Evolutionary conservation across 2,329 filamentous ascomycete genomes (phyloP), one percentile per base, ranked within the genome.

Genomic region (Ascochyta rabiei): DNA sequence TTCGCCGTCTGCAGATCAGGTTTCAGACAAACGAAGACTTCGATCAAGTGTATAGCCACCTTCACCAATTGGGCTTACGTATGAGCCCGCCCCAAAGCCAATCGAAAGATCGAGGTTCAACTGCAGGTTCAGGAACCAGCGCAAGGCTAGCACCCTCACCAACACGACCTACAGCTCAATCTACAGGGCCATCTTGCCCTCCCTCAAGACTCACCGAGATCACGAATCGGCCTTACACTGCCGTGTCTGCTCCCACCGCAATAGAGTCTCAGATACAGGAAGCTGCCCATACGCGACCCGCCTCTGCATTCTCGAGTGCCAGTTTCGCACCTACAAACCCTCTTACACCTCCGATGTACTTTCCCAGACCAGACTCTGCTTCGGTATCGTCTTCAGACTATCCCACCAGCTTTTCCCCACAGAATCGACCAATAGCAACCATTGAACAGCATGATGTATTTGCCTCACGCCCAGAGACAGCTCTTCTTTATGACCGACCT

Each of bases 1-100:
- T 77, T 26, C 72, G 76, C 34, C 74, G 79, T 39, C 67, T 79
- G 34, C 79, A 82, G 57, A 56, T 81, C 19, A 79, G 72, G 47
- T 80, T 81, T 55, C 62, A 55, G 15, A 74, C 69, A 5, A 63
- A 72, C 9, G 45, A 62, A 23, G 77, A 79, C 47, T 80, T 69
- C 40, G 71, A 72, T 52, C 58, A 53, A 56, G 66, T 62, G 52
- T 60, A 72, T 53, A 61, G 63, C 48, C 60, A 71, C 66, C 61
- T 80, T 50, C 48, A 62, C 21, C 54, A 59, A 16, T 62, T 74
- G 13, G 74, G 73, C 53, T 74, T 72, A 43, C 69, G 33, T 40
- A 73, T 73, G 63, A 68, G 49, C 23, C 41, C 57, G 4, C 50
- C 61, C 3, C 48, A 48, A 42, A 63, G 16, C 10, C 52, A 55